These are phyloP conservation scores for Sarocladium kiliense DNA, from an alignment of 2,329 filamentous ascomycete species.

Conservation along the genomic window DNA sequence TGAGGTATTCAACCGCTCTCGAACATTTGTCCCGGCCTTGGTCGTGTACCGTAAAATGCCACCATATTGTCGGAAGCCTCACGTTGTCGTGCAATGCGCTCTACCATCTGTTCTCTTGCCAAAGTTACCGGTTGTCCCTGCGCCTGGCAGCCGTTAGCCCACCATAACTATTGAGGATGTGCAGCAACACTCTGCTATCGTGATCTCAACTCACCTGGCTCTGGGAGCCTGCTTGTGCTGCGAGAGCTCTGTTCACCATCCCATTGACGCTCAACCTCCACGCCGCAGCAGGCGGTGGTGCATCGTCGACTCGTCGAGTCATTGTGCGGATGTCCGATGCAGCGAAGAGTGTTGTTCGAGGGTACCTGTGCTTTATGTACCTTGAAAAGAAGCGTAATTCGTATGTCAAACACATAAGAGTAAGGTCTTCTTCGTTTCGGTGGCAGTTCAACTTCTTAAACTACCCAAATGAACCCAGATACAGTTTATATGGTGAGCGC, in stretches of 20 bases:
- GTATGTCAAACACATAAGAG: too few relatives aligned
- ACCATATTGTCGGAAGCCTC: slow-evolving; percentile 4
- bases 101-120: not conserved
- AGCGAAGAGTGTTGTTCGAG: too few relatives aligned
- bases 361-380: too few relatives aligned
- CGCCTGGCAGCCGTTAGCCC: not conserved
- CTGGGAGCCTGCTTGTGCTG: not conserved
- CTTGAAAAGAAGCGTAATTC: too few relatives aligned
- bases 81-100: not conserved
- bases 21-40: slow-evolving; percentile 3
- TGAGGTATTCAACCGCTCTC: slow-evolving; percentile 1
- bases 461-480: too few relatives aligned
- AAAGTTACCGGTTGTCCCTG: not conserved
- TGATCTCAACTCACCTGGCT: not conserved
- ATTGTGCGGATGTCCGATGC: not conserved
- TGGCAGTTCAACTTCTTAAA: too few relatives aligned
- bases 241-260: not conserved
- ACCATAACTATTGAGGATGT: not conserved
- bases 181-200: not conserved
- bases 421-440: too few relatives aligned
- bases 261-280: not conserved
- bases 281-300: not conserved
- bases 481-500: too few relatives aligned
- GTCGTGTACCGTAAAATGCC: not conserved
- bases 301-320: not conserved